Conservation (phyloP, 139 green algal species). For the Monoraphidium neglectum region DNA sequence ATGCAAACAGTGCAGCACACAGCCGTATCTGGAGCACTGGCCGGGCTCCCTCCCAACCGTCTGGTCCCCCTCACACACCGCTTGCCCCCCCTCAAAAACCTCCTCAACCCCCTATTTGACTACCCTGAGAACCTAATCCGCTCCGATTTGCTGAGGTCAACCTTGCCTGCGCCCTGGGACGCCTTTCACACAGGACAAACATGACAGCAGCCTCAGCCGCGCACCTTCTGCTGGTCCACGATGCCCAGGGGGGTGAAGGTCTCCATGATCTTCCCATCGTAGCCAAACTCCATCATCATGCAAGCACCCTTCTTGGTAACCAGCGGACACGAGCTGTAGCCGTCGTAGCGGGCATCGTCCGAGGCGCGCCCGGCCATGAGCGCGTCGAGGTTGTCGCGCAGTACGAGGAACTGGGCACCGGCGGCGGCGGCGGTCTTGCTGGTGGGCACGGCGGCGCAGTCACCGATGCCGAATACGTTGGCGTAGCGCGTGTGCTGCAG, state of each 20-base stretch:
- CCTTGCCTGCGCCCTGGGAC: no score
- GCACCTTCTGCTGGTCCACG: slow-evolving; percentile 15
- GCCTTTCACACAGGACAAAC: no score
- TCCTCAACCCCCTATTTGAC: no score
- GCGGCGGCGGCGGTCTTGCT: slow-evolving; percentile 19
- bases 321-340: slow-evolving; percentile 13
- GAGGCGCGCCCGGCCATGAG: slow-evolving; percentile 3
- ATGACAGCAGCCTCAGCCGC: no score
- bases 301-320: not conserved
- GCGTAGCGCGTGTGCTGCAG: slow-evolving; percentile 17
- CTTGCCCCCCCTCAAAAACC: no score
- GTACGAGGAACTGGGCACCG: slow-evolving; percentile 20
- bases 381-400: slow-evolving; percentile 22
- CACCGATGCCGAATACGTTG: slow-evolving; percentile 21
- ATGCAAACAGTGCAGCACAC: no score
- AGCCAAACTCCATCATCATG: slow-evolving; percentile 32
- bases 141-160: no score
- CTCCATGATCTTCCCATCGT: slow-evolving; percentile 16
- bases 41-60: no score
- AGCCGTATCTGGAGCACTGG: no score
- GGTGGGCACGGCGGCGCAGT: slow-evolving; percentile 19
- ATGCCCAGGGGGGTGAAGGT: slow-evolving; percentile 12
- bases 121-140: no score
- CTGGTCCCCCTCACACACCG: no score
- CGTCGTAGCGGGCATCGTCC: slow-evolving; percentile 9